Conservation (phyloP, 1,139 yeast species). For the Ogataea hybrid region DNA sequence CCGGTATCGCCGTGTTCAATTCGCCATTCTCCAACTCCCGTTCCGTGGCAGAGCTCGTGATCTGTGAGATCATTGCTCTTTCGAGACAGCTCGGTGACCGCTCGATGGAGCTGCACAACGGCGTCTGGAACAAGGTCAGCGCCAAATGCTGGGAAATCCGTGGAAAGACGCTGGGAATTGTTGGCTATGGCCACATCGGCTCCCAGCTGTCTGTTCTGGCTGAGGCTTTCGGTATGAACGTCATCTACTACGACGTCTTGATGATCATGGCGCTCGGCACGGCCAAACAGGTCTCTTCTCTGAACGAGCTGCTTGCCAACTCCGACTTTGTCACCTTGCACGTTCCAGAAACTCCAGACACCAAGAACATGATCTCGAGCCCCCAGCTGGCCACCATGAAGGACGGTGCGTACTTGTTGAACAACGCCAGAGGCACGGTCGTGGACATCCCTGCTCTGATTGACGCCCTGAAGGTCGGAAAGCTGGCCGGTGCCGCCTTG, state of each 20-base stretch:
- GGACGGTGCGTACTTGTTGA: conserved; percentile 90
- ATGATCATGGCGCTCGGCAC: conserved; percentile 98
- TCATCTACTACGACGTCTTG: conserved; percentile 83
- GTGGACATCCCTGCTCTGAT: conserved; percentile 93
- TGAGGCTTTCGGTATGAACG: conserved; percentile 98
- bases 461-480: conserved; percentile 88
- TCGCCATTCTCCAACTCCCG: conserved; percentile 98
- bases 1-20: conserved; percentile 96
- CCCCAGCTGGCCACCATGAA: conserved; percentile 96
- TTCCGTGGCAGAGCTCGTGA: conserved; percentile 96
- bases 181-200: conserved; percentile 99
- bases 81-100: conserved; percentile 98
- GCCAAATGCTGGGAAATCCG: conserved; percentile 98
- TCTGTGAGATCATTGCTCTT: conserved; percentile 88
- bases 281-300: conserved; percentile 85
- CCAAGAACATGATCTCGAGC: conserved; percentile 83
- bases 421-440: conserved; percentile 97
- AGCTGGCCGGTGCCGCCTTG: conserved; percentile 95
- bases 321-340: conserved; percentile 92
- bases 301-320: conserved; percentile 74
- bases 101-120: conserved; percentile 93
- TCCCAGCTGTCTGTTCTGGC: conserved; percentile 95
- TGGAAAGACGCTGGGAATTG: conserved; percentile 95
- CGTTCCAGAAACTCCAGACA: conserved; percentile 93
- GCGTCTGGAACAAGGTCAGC: conserved; percentile 97